A percentile compares a stretch with the other conserved stretches of the same genome.
Evolutionary conservation across 1,139 yeast genomes (phyloP).

Genomic region (Lizanozyma gosingica): DNA sequence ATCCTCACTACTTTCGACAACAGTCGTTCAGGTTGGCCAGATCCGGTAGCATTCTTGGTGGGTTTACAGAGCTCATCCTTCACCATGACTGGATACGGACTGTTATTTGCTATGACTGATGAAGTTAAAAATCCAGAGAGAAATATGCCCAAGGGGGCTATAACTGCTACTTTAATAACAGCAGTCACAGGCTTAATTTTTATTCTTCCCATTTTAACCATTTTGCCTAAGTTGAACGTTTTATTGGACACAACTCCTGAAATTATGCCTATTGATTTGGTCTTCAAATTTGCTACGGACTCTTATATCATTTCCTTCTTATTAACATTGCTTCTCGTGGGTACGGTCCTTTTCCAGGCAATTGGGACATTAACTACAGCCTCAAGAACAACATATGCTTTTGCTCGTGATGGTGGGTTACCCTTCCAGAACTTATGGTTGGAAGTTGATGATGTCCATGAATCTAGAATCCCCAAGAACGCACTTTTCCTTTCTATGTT

Average conservation of each 20-base stretch:
- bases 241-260: constrained; percentile 55
- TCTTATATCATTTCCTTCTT: constrained; percentile 60
- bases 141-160: constrained; percentile 71
- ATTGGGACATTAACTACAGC: constrained; percentile 80
- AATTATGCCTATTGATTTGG: constrained; percentile 56
- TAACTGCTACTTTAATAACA: constrained; percentile 56
- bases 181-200: constrained; percentile 62
- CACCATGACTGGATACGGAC: constrained; percentile 75
- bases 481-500: constrained; percentile 64
- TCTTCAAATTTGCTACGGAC: constrained; percentile 62
- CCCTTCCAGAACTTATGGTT: constrained; percentile 64
- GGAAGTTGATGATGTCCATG: constrained; percentile 51
- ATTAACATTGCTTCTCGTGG: constrained; percentile 56
- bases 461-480: constrained; percentile 57
- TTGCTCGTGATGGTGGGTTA: constrained; percentile 83
- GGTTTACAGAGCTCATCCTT: constrained; percentile 75
- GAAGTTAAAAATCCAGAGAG: constrained; percentile 71
- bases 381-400: constrained; percentile 77
- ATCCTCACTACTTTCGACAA: constrained; percentile 66
- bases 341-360: constrained; percentile 69
- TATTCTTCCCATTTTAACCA: constrained; percentile 60
- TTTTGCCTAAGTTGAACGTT: constrained; percentile 53
- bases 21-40: constrained; percentile 65
- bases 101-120: constrained; percentile 74
- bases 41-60: constrained; percentile 54